phyloP scores from a whole-genome alignment of 164 flowering plant species.

The Cinnamomum micranthum region DNA sequence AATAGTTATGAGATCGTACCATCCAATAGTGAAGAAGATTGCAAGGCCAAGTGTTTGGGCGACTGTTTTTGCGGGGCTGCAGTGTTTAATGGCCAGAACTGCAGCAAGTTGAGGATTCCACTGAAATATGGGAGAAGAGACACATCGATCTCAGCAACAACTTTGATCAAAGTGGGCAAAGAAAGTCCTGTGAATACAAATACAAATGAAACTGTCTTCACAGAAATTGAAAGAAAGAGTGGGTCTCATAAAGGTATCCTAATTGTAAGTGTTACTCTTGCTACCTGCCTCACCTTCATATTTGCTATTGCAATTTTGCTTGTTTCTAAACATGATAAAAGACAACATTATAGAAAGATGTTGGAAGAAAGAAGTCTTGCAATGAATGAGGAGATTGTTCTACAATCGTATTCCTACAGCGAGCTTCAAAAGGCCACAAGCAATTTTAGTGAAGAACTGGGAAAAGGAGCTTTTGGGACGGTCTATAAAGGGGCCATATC shows the following conservation, averaged over 20 bases:
- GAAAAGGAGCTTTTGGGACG: background rate
- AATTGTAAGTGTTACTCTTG: background rate
- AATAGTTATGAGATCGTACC: background rate
- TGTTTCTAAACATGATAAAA: background rate
- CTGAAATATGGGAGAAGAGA: background rate
- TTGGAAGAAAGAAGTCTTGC: background rate
- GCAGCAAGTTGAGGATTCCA: conserved; percentile 9
- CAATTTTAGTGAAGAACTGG: background rate
- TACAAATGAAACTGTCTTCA: background rate
- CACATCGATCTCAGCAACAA: background rate
- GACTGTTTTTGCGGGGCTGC: background rate
- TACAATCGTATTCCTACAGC: background rate
- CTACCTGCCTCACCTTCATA: background rate
- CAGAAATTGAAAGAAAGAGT: background rate
- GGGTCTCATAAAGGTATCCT: background rate
- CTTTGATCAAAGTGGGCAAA: background rate
- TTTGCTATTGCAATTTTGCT: background rate
- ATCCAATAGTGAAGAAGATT: background rate
- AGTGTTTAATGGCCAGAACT: background rate
- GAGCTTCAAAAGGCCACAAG: background rate
- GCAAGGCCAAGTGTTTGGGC: background rate
- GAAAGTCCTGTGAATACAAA: background rate
- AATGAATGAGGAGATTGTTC: background rate
- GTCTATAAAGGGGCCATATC: background rate
- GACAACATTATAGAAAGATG: background rate